Percentiles rank a stretch among this genome's conserved stretches.
These are phyloP conservation scores for Mercurialis annua DNA, from an alignment of 345 rosid genomes.

Conservation along the genomic window DNA sequence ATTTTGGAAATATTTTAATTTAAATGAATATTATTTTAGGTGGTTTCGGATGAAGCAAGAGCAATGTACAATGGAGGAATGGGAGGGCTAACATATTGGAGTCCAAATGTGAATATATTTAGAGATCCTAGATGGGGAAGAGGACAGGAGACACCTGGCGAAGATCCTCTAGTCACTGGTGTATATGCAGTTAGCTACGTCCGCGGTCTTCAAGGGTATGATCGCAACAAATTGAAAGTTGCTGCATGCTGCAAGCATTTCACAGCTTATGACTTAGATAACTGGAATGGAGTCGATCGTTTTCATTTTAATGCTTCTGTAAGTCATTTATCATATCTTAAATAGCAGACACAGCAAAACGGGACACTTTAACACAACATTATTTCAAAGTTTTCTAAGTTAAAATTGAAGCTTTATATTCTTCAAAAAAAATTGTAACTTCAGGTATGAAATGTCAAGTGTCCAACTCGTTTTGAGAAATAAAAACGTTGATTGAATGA, in stretches of 20 bases:
- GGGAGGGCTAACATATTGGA: slow-evolving; percentile 26
- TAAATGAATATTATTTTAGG: slow-evolving; percentile 21
- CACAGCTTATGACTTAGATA: slow-evolving; percentile 34
- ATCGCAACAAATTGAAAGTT: slow-evolving; percentile 24
- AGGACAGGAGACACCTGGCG: slow-evolving; percentile 29
- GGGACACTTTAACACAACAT: too few relatives aligned
- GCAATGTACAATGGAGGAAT: slow-evolving; percentile 30
- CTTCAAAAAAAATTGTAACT: too few relatives aligned
- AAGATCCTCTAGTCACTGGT: slow-evolving; percentile 15
- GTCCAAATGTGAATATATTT: slow-evolving; percentile 24
- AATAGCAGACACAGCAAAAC: too few relatives aligned
- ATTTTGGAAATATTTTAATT: too few relatives aligned
- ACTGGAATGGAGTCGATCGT: slow-evolving; percentile 36
- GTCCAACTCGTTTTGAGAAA: too few relatives aligned
- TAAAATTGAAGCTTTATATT: too few relatives aligned
- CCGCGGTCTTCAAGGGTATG: slow-evolving; percentile 19
- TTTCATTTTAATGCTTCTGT: slow-evolving; percentile 30
- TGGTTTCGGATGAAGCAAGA: slow-evolving; percentile 26
- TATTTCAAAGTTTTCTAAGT: too few relatives aligned
- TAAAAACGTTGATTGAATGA: too few relatives aligned
- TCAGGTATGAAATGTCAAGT: too few relatives aligned
- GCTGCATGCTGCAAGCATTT: slow-evolving; percentile 35
- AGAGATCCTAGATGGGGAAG: slow-evolving; percentile 31
- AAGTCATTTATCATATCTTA: too few relatives aligned
- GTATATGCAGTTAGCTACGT: slow-evolving; percentile 20